Conservation (phyloP, 1,139 yeast genomes). For the Geotrichum cucujoidarum region DNA sequence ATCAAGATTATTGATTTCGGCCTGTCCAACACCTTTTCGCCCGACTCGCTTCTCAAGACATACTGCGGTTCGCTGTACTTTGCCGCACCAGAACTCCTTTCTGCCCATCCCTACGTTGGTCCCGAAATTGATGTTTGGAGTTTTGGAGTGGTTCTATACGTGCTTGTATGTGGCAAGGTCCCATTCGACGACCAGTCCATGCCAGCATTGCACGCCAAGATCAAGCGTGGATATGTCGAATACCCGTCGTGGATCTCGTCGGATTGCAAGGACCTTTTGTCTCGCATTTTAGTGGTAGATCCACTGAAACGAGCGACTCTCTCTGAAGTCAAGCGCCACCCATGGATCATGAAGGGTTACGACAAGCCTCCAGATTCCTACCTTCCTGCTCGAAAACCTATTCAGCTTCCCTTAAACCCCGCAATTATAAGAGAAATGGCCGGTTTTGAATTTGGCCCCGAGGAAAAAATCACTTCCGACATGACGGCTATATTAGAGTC, state of each 20-base stretch:
- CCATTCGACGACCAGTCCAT: conserved; percentile 97
- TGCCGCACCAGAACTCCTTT: conserved; percentile 95
- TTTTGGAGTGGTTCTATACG: conserved; percentile 92
- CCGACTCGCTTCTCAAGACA: conserved; percentile 70
- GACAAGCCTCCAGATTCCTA: conserved; percentile 68
- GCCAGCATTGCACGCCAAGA: conserved; percentile 87
- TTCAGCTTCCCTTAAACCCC: conserved; percentile 66
- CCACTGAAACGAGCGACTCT: conserved; percentile 76
- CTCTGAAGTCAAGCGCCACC: conserved; percentile 76
- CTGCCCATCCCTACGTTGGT: conserved; percentile 88
- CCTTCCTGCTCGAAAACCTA: conserved; percentile 72
- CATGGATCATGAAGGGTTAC: conserved; percentile 92
- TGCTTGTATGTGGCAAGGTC: conserved; percentile 92
- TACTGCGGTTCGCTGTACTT: conserved; percentile 96
- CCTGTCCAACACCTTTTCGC: conserved; percentile 77
- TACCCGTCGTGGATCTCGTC: conserved; percentile 79
- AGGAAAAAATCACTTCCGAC: conserved; percentile 53
- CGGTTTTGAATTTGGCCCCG: conserved; percentile 70
- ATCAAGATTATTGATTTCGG: conserved; percentile 96
- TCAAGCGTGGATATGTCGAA: conserved; percentile 86
- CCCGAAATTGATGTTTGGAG: conserved; percentile 99
- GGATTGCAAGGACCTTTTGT: conserved; percentile 77
- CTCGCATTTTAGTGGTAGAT: conserved; percentile 89
- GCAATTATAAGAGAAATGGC: conserved; percentile 71
- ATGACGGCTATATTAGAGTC: conserved; percentile 59